Evolutionary conservation across 805 yeast species (phyloP).

Genomic region (Saturnispora quitensis): DNA sequence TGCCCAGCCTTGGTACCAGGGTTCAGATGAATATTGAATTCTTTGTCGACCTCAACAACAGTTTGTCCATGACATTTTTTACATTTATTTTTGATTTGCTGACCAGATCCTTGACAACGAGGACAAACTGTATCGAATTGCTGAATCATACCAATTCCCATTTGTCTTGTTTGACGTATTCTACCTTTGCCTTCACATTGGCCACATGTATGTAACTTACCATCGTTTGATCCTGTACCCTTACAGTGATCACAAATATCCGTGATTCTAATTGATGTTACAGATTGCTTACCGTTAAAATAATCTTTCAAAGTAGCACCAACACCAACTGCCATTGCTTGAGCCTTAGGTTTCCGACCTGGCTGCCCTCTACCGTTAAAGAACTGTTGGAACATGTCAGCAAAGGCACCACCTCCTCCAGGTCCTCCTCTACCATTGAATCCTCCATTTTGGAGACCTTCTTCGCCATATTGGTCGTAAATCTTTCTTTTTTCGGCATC

Average conservation of each 20-base stretch:
- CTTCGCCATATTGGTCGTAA: constrained; percentile 73
- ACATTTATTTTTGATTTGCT: constrained; percentile 56
- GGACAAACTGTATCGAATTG: constrained; percentile 75
- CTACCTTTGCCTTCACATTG: constrained; percentile 74
- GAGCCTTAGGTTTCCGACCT: constrained; percentile 45
- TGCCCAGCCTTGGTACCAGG: constrained; percentile 64
- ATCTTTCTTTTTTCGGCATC: constrained; percentile 59
- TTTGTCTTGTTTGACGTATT: constrained; percentile 52
- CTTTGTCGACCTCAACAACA: constrained; percentile 45
- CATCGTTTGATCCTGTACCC: constrained; percentile 84
- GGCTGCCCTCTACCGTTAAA: constrained; percentile 30
- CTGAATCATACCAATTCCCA: constrained; percentile 89
- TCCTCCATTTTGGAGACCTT: constrained; percentile 43
- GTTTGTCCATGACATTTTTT: constrained; percentile 62
- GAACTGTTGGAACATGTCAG: constrained; percentile 55
- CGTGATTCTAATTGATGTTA: constrained; percentile 57
- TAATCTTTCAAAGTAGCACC: constrained; percentile 54
- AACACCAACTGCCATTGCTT: constrained; percentile 47
- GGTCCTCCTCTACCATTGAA: constrained; percentile 17
- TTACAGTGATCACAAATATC: constrained; percentile 69
- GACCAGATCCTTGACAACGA: constrained; percentile 71
- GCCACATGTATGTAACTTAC: constrained; percentile 53
- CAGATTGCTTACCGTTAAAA: constrained; percentile 57
- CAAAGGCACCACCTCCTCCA: constrained; percentile 22
- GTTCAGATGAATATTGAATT: constrained; percentile 50